phyloP scores from a whole-genome alignment of 1,139 yeast species.

The Wickerhamomyces sp. region DNA sequence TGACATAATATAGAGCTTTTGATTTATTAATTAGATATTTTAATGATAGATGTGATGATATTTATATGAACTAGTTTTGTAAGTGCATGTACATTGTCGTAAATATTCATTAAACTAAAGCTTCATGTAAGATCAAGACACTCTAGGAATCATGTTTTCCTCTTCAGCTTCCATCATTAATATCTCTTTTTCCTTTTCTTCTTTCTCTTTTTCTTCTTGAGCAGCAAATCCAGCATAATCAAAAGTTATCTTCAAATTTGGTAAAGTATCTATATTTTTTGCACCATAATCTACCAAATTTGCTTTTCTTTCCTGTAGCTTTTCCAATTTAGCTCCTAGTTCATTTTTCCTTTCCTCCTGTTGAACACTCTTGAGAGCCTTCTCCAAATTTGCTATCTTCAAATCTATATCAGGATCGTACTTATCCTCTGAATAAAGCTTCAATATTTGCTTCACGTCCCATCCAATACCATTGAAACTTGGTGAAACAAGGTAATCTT shows the following conservation, averaged over 20 bases:
- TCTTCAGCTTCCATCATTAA: too few relatives aligned
- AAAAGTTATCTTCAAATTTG: not conserved
- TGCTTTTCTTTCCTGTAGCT: not conserved
- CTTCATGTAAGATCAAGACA: too few relatives aligned
- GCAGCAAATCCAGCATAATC: not conserved
- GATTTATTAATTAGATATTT: too few relatives aligned
- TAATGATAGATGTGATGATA: not conserved
- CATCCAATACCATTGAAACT: not conserved
- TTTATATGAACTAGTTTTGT: too few relatives aligned
- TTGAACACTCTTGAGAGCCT: not conserved
- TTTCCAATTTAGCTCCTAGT: not conserved
- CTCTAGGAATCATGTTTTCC: too few relatives aligned
- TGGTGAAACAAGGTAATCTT: not conserved
- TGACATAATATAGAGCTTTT: not conserved
- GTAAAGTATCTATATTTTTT: not conserved
- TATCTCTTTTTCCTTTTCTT: not conserved
- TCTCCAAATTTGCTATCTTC: not conserved
- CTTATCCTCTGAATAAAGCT: not conserved
- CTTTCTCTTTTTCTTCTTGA: not conserved
- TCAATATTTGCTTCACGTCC: not conserved
- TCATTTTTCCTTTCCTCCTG: not conserved
- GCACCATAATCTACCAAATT: too few relatives aligned
- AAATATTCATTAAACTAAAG: too few relatives aligned
- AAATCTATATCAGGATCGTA: constrained; percentile 2
- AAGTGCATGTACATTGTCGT: too few relatives aligned